Percentiles rank a stretch among this genome's conserved stretches.
Conservation (phyloP, 1,139 yeast genomes). For the Lizanozyma gosingica region DNA sequence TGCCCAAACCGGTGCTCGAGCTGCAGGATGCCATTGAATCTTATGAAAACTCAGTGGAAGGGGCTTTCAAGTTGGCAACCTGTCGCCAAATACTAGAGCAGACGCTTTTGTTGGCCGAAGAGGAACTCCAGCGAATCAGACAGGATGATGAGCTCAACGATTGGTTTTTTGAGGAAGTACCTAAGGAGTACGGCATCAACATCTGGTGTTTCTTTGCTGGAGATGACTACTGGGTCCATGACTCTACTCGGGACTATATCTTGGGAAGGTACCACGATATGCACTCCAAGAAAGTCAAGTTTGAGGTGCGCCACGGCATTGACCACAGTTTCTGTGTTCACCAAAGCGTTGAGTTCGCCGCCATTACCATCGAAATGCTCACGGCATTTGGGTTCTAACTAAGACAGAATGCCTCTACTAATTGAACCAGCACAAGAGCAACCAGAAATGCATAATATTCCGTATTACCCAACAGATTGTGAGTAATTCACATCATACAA, state of each 20-base stretch:
- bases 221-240: slow-evolving; percentile 54
- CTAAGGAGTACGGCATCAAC: slow-evolving; percentile 12
- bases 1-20: slow-evolving; percentile 14
- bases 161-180: slow-evolving; percentile 35
- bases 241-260: slow-evolving; percentile 35
- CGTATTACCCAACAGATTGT: too few relatives aligned
- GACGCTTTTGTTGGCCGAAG: slow-evolving; percentile 45
- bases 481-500: too few relatives aligned
- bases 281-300: slow-evolving; percentile 18
- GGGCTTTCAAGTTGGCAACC: slow-evolving; percentile 33
- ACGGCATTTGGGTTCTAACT: neutral
- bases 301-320: slow-evolving; percentile 28
- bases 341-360: slow-evolving; percentile 44
- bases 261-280: slow-evolving; percentile 24
- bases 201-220: slow-evolving; percentile 52
- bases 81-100: slow-evolving; percentile 39
- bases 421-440: too few relatives aligned
- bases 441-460: too few relatives aligned
- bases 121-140: slow-evolving; percentile 45
- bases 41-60: slow-evolving; percentile 30
- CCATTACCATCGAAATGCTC: slow-evolving; percentile 20
- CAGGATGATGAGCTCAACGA: slow-evolving; percentile 35
- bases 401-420: too few relatives aligned
- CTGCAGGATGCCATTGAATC: slow-evolving; percentile 14
- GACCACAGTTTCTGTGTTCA: slow-evolving; percentile 51